A percentile compares a stretch with the other conserved stretches of the same genome.
Conservation (phyloP, 805 yeast genomes). For the Teunomyces pallodes region DNA sequence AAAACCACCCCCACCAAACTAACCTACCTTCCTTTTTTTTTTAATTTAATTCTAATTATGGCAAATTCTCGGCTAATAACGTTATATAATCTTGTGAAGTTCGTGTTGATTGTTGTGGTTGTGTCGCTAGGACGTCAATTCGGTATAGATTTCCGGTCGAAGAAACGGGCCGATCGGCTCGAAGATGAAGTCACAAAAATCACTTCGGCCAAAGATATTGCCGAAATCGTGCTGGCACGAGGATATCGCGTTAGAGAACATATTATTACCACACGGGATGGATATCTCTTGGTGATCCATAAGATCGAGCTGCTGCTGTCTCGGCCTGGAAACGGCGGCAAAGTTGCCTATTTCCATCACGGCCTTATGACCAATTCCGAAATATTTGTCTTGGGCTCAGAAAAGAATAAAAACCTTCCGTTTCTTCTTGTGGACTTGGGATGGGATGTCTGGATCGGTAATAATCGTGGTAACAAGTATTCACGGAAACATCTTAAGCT, state of each 20-base stretch:
- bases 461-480: slow-evolving; percentile 22
- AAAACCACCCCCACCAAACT: background rate
- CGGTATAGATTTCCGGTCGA: slow-evolving; percentile 1
- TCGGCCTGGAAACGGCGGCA: background rate
- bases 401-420: slow-evolving; percentile 20
- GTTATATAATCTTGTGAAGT: slow-evolving; percentile 1
- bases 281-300: slow-evolving; percentile 26
- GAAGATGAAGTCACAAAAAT: slow-evolving; percentile 1
- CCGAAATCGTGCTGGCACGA: slow-evolving; percentile 19
- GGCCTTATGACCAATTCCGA: slow-evolving; percentile 32
- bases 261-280: slow-evolving; percentile 29
- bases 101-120: background rate
- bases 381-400: slow-evolving; percentile 22
- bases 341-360: slow-evolving; percentile 31
- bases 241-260: slow-evolving; percentile 29
- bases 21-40: no score
- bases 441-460: slow-evolving; percentile 17
- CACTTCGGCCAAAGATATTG: slow-evolving; percentile 18
- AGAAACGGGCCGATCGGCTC: background rate
- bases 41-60: no score
- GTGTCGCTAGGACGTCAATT: background rate
- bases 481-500: slow-evolving; percentile 28
- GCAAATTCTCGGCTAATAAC: background rate
- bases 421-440: slow-evolving; percentile 12
- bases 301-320: slow-evolving; percentile 17